Evolutionary conservation across 2,329 filamentous ascomycete species (phyloP), one percentile per base, ranked within the genome.

Genomic region (Ceratocystis colombiana): DNA sequence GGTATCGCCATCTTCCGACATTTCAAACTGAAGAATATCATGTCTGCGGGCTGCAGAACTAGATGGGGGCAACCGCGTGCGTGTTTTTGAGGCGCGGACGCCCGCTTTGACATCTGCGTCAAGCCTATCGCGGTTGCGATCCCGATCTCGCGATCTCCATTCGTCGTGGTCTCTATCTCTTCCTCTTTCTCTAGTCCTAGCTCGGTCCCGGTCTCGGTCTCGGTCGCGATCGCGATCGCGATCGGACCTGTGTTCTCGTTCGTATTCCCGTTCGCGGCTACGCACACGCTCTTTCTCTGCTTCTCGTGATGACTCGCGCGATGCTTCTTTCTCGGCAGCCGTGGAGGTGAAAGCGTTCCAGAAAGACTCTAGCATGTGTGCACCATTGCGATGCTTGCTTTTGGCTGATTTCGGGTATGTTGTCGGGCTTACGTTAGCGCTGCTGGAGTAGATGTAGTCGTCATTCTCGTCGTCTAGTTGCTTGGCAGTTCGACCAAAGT

Each of bases 181-280:
- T 22, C 17, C 20, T 62, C 45, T 37, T 3, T 17, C 33, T n/a
- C 46, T 57, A 22, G 50, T 30, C 25, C 50, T 55, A 12, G 48
- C 22, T 55, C 20, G 45, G 20, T 22, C 22, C 28, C n/a, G 46
- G 25, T 44, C 20, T 2, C 12, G n/a, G 7, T n/a, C 41, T 1
- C 17, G 57, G 12, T 41, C 20, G 20, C 41, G 20, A 3, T 68
- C 65, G 1, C 61, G 65, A 5, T 68, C 68, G 15, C 68, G 64
- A 8, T 64, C 25, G 28, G 8, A 2, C 22, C 15, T 59, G n/a
- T 30, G 61, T 20, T 62, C 61, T 15, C 37, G 61, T 8, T 62
- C 41, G 61, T 57, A 64, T 10, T 68, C 65, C 2, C 61, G 65
- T 12, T 68, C 66, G 15, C 66, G 64, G 12, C 45, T 61, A 33